Base-by-base conservation (phyloP, 352 stramenopile species). In the Thalassiosira mediterranea region DNA sequence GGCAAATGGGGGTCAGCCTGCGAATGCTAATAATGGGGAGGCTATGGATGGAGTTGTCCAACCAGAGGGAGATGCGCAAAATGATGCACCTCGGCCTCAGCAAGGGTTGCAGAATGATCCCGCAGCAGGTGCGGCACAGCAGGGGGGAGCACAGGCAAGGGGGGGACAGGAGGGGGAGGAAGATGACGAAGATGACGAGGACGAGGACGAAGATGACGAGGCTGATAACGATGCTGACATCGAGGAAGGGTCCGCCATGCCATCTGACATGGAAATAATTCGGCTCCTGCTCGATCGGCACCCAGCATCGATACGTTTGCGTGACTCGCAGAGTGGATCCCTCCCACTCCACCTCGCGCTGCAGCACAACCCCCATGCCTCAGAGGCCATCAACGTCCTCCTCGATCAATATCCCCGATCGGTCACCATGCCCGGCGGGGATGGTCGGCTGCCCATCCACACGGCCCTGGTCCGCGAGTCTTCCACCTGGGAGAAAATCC, bases 331-430 rank as follows among this genome's bases (percentile, higher is more conserved):
- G 21, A 79, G 52, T 15, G 48, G 56, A 47, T 79, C 71, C 25
- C 62, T 79, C 13, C 71, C 71, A 7, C 54, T 79, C 58, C 71
- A 79, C 49, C 56, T 79, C 0, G 25, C 47, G 32, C 37, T 79
- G 19, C 47, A 59, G n/a, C 40, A 62, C 62, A 73, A 74, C 23
- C 71, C 71, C 25, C 46, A 38, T 19, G 71, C 63, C 13, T 32
- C 25, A 1, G 56, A 73, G 23, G 54, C 31, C 17, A 74, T 79
- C 21, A 32, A 72, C 40, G 37, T 65, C 31, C 69, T 79, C 17
- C 48, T 79, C 31, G 52, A 72, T 21, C 34, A 67, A 13, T 65
- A 65, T 42, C 71, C 71, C 10, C 58, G 48, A 7, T 72, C 62
- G 10, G 51, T 54, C 37, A 62, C 37, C 26, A 73, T 74, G 61